phyloP scores from a whole-genome alignment of 1,284 basidiomycete genomes.

The Amylostereum areolatum region DNA sequence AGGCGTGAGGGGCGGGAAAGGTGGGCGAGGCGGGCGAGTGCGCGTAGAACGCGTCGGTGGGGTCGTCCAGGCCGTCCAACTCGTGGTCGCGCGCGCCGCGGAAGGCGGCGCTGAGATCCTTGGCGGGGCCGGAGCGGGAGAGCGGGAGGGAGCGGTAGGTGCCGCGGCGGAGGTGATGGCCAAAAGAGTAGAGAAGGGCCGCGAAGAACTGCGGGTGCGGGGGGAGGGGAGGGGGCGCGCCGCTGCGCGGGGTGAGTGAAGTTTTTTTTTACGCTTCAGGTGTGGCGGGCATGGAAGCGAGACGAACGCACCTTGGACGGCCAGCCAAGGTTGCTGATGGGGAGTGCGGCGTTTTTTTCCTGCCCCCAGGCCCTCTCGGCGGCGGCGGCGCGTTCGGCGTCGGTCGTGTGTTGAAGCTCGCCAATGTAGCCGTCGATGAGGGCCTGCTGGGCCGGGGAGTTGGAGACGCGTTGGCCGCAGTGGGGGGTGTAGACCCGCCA shows the following conservation, averaged over 20 bases:
- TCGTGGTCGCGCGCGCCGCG: slow-evolving; percentile 51
- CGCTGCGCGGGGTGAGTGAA: background rate
- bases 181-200: slow-evolving; percentile 89
- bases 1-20: background rate
- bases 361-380: slow-evolving; percentile 84
- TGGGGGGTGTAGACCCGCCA: slow-evolving; percentile 93
- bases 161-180: slow-evolving; percentile 85
- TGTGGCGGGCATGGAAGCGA: background rate
- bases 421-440: slow-evolving; percentile 59
- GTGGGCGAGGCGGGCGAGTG: slow-evolving; percentile 2
- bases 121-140: slow-evolving; percentile 35
- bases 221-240: background rate
- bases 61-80: slow-evolving; percentile 34
- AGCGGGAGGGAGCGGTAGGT: slow-evolving; percentile 83
- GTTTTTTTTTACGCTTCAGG: background rate
- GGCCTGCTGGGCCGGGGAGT: slow-evolving; percentile 83
- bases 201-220: slow-evolving; percentile 70
- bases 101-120: slow-evolving; percentile 24
- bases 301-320: slow-evolving; percentile 69
- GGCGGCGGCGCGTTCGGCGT: slow-evolving; percentile 58
- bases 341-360: slow-evolving; percentile 79
- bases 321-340: slow-evolving; percentile 82
- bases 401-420: slow-evolving; percentile 47
- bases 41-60: slow-evolving; percentile 4
- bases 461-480: slow-evolving; percentile 74